Percentiles rank a stretch among this genome's conserved stretches.
Conservation (phyloP, 176 grass and related monocot genomes). For the Carex cristatella region DNA sequence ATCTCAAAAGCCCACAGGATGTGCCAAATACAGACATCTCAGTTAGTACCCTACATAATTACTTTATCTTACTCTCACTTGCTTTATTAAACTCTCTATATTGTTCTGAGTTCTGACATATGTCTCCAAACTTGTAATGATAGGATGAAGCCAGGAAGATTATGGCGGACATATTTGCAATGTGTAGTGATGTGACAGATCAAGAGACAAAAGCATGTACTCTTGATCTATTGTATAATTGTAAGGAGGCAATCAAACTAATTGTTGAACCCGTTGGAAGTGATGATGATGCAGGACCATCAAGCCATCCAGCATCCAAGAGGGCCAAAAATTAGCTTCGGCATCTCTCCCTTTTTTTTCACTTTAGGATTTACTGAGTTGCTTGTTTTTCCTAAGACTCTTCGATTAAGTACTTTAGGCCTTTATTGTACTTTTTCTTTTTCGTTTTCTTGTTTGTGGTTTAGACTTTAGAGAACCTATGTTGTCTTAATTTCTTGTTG, state of each 20-base stretch:
- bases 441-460: not conserved
- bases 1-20: not conserved
- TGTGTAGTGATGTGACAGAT: too few relatives aligned
- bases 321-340: not conserved
- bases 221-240: too few relatives aligned
- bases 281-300: not conserved
- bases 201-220: too few relatives aligned
- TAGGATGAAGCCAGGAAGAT: not conserved
- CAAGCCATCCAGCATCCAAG: not conserved
- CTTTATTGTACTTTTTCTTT: not conserved
- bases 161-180: too few relatives aligned
- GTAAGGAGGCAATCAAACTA: not conserved
- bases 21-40: not conserved
- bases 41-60: not conserved
- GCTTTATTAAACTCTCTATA: not conserved
- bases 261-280: not conserved
- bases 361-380: not conserved
- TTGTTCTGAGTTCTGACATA: not conserved
- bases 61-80: not conserved
- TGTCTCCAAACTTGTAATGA: not conserved
- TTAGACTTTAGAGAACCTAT: not conserved
- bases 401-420: not conserved
- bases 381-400: not conserved
- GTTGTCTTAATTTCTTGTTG: not conserved
- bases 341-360: not conserved